Conservation (phyloP, 352 stramenopile genomes). For the Aphanomyces stellatus region DNA sequence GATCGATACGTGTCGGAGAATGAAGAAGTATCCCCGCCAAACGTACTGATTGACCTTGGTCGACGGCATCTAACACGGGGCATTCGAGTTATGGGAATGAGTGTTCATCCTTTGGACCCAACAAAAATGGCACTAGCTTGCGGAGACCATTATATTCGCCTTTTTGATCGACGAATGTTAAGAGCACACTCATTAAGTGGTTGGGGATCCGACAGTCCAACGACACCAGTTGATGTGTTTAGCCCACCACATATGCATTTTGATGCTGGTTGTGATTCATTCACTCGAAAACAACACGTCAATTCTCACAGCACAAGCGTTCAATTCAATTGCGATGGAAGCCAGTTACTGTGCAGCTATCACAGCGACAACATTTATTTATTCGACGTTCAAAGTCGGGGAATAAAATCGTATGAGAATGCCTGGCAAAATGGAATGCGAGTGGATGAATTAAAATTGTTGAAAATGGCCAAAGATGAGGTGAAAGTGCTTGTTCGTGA, state of each 20-base stretch:
- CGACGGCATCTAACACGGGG: slow-evolving; percentile 34
- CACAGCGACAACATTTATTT: slow-evolving; percentile 83
- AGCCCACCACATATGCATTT: slow-evolving; percentile 67
- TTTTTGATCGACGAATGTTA: slow-evolving; percentile 77
- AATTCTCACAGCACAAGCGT: slow-evolving; percentile 70
- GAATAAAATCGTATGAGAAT: slow-evolving; percentile 1
- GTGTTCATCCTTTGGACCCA: slow-evolving; percentile 51
- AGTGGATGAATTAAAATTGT: slow-evolving; percentile 23
- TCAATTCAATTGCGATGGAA: slow-evolving; percentile 61
- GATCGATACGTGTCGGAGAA: slow-evolving; percentile 22
- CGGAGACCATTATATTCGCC: slow-evolving; percentile 66
- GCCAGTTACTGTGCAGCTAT: slow-evolving; percentile 67
- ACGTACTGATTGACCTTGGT: slow-evolving; percentile 57
- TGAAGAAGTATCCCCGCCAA: slow-evolving; percentile 26
- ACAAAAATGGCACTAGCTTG: slow-evolving; percentile 66
- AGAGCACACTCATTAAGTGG: slow-evolving; percentile 30
- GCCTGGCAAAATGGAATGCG: slow-evolving; percentile 16
- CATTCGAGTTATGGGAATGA: slow-evolving; percentile 66
- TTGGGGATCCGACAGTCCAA: slow-evolving; percentile 27
- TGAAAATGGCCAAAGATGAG: no score
- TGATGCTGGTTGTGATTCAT: slow-evolving; percentile 37
- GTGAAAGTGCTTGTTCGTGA: no score
- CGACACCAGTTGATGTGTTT: slow-evolving; percentile 52
- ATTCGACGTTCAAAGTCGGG: slow-evolving; percentile 38
- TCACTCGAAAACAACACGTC: slow-evolving; percentile 36